Base-by-base conservation (phyloP, 371 early-diverging fungal species). In the Sporodiniella umbellata region DNA sequence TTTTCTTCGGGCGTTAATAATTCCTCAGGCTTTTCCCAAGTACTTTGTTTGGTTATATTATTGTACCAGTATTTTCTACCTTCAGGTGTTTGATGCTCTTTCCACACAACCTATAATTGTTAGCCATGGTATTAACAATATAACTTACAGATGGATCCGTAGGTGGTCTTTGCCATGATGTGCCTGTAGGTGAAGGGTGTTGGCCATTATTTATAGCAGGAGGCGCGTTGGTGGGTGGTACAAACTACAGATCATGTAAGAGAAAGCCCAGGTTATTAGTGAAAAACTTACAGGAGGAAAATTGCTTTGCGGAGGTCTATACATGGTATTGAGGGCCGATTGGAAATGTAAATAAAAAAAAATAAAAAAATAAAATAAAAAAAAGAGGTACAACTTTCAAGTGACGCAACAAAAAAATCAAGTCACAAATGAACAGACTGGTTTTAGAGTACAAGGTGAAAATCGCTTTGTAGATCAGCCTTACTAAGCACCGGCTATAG, bases 11-110 rank as follows among this genome's bases (percentile, higher is more conserved):
- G 82, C 3, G 92, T 85, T 64, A 92, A 87, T 11, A 96, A 79
- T 54, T 90, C 95, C 50, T 90, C 89, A 14, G 98, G 98, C 65
- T 95, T 95, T 54, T 96, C 94, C 96, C 96, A 97, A 5, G 85
- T 83, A 48, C 87, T 93, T 58, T 80, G 77, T 56, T 85, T 83
- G 14, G 96, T 93, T 11, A 67, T 56, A 21, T 78, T 72, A 60
- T 97, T 92, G 75, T 75, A 93, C 72, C 90, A 96, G 69, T 96
- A 95, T 22, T 74, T 78, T 42, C 86, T 78, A 14, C 94, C 94
- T 69, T 93, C 92, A 21, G 86, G 74, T 40, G 86, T 85, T 18
- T 76, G 80, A 60, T 87, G 86, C 52, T 87, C 87, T 14, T 76
- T 84, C 96, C 96, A 96, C 21, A 66, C 48, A 42, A 48, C 19